Conservation (phyloP, 1,284 basidiomycete species). For the Coniferiporia sulphurascens region DNA sequence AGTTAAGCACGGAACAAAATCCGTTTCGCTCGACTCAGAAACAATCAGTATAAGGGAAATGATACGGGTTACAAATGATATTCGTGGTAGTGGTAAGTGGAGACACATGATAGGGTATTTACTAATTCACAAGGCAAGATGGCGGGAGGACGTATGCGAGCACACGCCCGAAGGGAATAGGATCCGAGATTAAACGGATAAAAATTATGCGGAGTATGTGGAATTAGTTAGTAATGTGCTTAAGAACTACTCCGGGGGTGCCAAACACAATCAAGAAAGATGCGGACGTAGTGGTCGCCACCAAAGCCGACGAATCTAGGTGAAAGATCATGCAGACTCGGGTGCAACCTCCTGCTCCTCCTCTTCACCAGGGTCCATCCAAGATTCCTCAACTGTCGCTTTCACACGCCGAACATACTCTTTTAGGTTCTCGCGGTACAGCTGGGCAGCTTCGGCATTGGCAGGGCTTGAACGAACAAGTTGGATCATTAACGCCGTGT, state of each 20-base stretch:
- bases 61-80: neutral
- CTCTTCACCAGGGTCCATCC: constrained; percentile 80
- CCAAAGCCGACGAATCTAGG: neutral
- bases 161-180: neutral
- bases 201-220: neutral
- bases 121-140: neutral
- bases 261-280: neutral
- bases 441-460: constrained; percentile 93
- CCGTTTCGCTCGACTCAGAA: no score
- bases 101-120: neutral
- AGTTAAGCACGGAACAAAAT: no score
- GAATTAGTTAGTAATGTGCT: neutral
- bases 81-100: neutral
- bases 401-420: constrained; percentile 93
- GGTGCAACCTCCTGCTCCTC: constrained; percentile 32
- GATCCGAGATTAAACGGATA: neutral
- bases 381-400: constrained; percentile 86
- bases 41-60: no score
- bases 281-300: neutral
- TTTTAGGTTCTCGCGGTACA: constrained; percentile 98
- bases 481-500: neutral
- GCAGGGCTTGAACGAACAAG: constrained; percentile 63
- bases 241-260: neutral
- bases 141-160: neutral
- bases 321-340: neutral